These are phyloP conservation scores for Diatrype stigma DNA, from an alignment of 2,329 filamentous ascomycete genomes.

Conservation along the genomic window DNA sequence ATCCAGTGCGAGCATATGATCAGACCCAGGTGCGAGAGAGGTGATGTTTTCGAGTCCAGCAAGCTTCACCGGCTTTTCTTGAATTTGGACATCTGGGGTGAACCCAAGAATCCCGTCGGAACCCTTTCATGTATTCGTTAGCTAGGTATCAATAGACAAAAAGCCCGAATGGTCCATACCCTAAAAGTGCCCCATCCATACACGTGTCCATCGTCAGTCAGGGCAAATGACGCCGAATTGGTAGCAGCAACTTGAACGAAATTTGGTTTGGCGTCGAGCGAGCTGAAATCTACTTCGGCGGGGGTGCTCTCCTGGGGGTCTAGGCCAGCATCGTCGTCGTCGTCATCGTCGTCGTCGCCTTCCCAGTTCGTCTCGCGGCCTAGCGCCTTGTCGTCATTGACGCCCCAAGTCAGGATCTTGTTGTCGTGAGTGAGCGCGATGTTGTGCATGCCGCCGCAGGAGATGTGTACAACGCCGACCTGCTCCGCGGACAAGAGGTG, in stretches of 20 bases:
- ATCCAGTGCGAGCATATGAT: constrained; percentile 66
- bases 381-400: constrained; percentile 79
- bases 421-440: constrained; percentile 74
- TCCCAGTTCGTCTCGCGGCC: constrained; percentile 59
- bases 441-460: constrained; percentile 79
- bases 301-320: constrained; percentile 63
- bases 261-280: constrained; percentile 23
- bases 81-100: constrained; percentile 46
- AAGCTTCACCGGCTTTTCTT: constrained; percentile 43
- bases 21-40: constrained; percentile 61
- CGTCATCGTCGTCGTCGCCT: constrained; percentile 42
- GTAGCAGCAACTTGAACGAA: constrained; percentile 63
- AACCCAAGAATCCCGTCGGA: constrained; percentile 59
- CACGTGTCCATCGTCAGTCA: constrained; percentile 70
- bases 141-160: not conserved
- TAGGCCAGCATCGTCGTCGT: constrained; percentile 50
- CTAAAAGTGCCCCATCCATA: constrained; percentile 85
- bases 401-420: constrained; percentile 80
- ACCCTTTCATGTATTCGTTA: constrained; percentile 21
- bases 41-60: constrained; percentile 59
- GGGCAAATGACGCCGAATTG: constrained; percentile 71
- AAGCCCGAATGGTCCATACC: constrained; percentile 23
- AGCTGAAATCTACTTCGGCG: constrained; percentile 47
- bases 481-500: constrained; percentile 50
- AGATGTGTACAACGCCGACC: constrained; percentile 68